Evolutionary conservation across 75 land plant genomes (phyloP).

Genomic region (Gnetum montanum): DNA sequence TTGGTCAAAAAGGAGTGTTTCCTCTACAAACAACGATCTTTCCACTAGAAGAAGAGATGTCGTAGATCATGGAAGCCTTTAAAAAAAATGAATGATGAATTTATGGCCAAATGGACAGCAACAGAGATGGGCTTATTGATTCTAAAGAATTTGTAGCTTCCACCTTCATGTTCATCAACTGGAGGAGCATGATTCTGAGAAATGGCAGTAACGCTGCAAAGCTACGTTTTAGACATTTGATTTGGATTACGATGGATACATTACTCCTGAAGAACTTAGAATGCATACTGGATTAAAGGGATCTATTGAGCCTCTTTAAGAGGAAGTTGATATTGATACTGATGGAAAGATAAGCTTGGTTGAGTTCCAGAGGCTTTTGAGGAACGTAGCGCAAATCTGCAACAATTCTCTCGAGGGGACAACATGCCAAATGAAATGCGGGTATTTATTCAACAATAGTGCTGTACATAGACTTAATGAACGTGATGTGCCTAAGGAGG

Average conservation of each 20-base stretch:
- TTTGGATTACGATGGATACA: constrained; percentile 23
- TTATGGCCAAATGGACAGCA: constrained; percentile 27
- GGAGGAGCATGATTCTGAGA: constrained; percentile 15
- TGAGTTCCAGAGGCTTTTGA: constrained; percentile 22
- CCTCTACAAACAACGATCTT: too few species aligned
- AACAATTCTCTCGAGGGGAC: too few species aligned
- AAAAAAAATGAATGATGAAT: too few species aligned
- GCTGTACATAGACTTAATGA: too few species aligned
- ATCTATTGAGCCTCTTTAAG: constrained; percentile 18
- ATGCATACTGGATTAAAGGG: constrained; percentile 29
- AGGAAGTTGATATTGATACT: constrained; percentile 21
- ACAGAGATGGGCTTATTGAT: constrained; percentile 18
- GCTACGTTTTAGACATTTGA: constrained; percentile 28
- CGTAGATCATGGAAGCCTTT: too few species aligned
- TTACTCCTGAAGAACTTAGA: constrained; percentile 20
- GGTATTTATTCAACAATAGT: too few species aligned
- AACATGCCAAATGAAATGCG: too few species aligned
- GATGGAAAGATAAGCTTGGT: constrained; percentile 23
- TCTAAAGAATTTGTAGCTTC: constrained; percentile 27
- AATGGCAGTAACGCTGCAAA: constrained; percentile 18
- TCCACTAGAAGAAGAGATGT: too few species aligned
- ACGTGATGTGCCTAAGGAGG: too few species aligned
- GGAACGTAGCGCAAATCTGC: too few species aligned
- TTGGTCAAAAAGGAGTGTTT: too few species aligned
- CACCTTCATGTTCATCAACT: constrained; percentile 22